Percentiles rank a stretch among this genome's conserved stretches.
Evolutionary conservation across 1,139 yeast genomes (phyloP).

Genomic region (Suhomyces ambrosiae): DNA sequence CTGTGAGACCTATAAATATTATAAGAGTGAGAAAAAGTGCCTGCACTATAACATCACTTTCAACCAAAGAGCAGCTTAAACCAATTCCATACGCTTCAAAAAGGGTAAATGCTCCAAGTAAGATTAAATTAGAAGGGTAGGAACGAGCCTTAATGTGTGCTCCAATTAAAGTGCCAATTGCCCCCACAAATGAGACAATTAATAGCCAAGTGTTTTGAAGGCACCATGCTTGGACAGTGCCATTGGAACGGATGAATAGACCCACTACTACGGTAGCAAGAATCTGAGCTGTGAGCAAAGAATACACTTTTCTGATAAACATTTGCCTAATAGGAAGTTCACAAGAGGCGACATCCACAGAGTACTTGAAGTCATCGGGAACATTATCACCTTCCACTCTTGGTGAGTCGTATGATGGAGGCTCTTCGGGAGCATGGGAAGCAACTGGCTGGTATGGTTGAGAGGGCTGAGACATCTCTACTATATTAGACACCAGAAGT

Average conservation of each 20-base stretch:
- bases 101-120: slow-evolving; percentile 67
- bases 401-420: slow-evolving; percentile 21
- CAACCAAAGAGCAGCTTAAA: slow-evolving; percentile 62
- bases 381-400: slow-evolving; percentile 45
- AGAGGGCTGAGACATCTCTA: neutral
- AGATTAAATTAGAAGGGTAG: slow-evolving; percentile 60
- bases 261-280: slow-evolving; percentile 64
- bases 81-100: slow-evolving; percentile 79
- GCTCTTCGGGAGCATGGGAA: slow-evolving; percentile 9
- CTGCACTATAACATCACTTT: slow-evolving; percentile 65
- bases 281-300: slow-evolving; percentile 67
- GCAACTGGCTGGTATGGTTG: slow-evolving; percentile 9
- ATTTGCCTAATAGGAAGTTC: slow-evolving; percentile 73
- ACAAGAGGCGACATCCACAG: slow-evolving; percentile 76
- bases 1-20: slow-evolving; percentile 72
- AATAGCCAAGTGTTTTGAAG: slow-evolving; percentile 62
- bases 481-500: too few relatives aligned
- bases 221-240: slow-evolving; percentile 57
- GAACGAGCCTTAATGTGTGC: slow-evolving; percentile 61
- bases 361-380: slow-evolving; percentile 84
- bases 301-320: slow-evolving; percentile 78
- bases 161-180: slow-evolving; percentile 64
- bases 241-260: slow-evolving; percentile 50
- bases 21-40: slow-evolving; percentile 71
- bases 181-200: slow-evolving; percentile 56